Evolutionary conservation across 1,139 yeast genomes (phyloP), one percentile per base, ranked within the genome.

Genomic region (Lodderomyces pseudojiufengensis): DNA sequence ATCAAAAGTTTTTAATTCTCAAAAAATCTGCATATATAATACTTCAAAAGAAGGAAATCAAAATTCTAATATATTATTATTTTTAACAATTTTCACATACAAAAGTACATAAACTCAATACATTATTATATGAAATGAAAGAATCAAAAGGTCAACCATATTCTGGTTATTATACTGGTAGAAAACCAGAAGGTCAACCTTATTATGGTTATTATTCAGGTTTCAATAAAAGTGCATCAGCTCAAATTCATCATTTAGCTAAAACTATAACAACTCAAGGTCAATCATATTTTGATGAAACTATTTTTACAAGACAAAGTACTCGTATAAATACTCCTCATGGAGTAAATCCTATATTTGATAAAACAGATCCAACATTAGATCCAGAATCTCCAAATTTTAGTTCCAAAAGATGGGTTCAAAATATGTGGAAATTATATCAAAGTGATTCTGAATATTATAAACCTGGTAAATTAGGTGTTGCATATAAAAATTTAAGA

Each of bases 381-480:
- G 45, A 42, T 27, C 45, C 45, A 11, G 33, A 41, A 18, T 35
- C 39, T 5, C 37, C 43, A 3, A 26, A 18, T 7, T 44, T 44
- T 25, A 38, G 34, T 15, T 42, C 47, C 6, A 36, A 42, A 26
- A 29, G 45, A 29, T 87, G 95, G 95, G 79, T 84, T 41, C 76
- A 77, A 54, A 83, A 83, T 54, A 62, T 84, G 69, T 71, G 77
- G 44, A 72, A 73, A 39, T 55, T 82, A 50, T 31, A 63, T 56
- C 68, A 69, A 41, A 61, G 69, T 14, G 85, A 82, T 47, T 78
- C 80, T 0, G 88, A 80, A 3, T 70, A 78, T 50, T 83, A 76
- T 57, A 78, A 78, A 48, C 78, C 78, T n/a, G 68, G 78, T 29
- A 67, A 76, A 13, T 60, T 84, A 40, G 95, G 95, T 9, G 66